Conservation (phyloP, 1,284 basidiomycete species). For the Cutaneotrichosporon daszewskae region DNA sequence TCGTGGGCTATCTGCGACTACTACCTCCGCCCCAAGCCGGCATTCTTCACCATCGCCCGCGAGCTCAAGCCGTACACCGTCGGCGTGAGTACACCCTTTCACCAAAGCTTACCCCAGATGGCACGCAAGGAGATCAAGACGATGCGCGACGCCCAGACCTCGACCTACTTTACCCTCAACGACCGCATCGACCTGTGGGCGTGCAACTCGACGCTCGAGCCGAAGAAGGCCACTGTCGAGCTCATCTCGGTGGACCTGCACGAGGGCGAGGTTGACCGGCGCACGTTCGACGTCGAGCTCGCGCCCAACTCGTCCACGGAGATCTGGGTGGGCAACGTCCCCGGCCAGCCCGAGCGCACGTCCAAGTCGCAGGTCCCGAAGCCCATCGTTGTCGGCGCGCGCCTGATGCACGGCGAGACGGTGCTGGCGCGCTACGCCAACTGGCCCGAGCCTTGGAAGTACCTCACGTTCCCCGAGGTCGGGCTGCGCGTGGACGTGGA, state of each 20-base stretch:
- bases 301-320: conserved; percentile 75
- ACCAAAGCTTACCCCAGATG: too few relatives aligned
- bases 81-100: too few relatives aligned
- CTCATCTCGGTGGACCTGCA: conserved; percentile 62
- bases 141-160: conserved; percentile 57
- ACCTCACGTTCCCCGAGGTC: conserved; percentile 66
- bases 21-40: conserved; percentile 68
- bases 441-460: conserved; percentile 89
- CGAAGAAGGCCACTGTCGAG: conserved; percentile 60
- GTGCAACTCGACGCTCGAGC: conserved; percentile 64
- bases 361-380: conserved; percentile 61
- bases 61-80: conserved; percentile 68
- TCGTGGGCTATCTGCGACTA: conserved; percentile 76
- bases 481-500: conserved; percentile 55
- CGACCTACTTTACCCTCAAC: conserved; percentile 62
- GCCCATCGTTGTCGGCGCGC: conserved; percentile 67
- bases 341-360: conserved; percentile 61
- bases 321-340: conserved; percentile 62
- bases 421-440: conserved; percentile 63
- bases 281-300: conserved; percentile 55
- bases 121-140: conserved; percentile 63
- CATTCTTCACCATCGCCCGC: conserved; percentile 63
- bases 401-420: conserved; percentile 52
- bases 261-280: conserved; percentile 51
- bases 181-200: conserved; percentile 65